A percentile compares a stretch with the other conserved stretches of the same genome.
Conservation (phyloP, 2,329 filamentous ascomycete genomes). For the Arthrobotrys iridis region DNA sequence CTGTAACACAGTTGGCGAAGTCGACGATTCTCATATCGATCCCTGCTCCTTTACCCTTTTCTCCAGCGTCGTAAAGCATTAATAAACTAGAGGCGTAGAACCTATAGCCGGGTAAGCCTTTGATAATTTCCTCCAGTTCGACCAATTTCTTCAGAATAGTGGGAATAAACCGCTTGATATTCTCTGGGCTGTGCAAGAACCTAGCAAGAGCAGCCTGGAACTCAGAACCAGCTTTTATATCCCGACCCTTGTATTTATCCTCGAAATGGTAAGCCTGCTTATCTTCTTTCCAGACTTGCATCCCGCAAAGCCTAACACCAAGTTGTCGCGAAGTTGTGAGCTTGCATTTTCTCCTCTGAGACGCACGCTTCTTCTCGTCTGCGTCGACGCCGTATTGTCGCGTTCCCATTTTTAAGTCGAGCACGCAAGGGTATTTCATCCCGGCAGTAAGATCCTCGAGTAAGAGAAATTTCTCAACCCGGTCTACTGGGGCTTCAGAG, state of each 20-base stretch:
- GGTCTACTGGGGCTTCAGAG: slow-evolving; percentile 63
- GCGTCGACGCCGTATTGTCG: slow-evolving; percentile 96
- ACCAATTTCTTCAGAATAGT: slow-evolving; percentile 84
- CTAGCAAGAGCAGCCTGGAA: slow-evolving; percentile 88
- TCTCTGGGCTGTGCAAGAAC: slow-evolving; percentile 90
- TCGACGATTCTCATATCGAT: slow-evolving; percentile 98
- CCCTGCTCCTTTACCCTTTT: slow-evolving; percentile 63
- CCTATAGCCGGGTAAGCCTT: slow-evolving; percentile 81
- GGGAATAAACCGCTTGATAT: slow-evolving; percentile 84
- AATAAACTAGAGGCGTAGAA: slow-evolving; percentile 95
- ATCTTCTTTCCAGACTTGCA: slow-evolving; percentile 93
- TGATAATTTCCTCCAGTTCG: slow-evolving; percentile 83
- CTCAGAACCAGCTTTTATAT: slow-evolving; percentile 84
- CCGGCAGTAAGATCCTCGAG: slow-evolving; percentile 94
- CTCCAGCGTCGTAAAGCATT: slow-evolving; percentile 91
- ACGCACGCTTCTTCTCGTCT: slow-evolving; percentile 87
- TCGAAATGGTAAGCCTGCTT: slow-evolving; percentile 90
- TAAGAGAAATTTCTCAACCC: slow-evolving; percentile 91
- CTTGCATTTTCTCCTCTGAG: slow-evolving; percentile 90
- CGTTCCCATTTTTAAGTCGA: slow-evolving; percentile 98
- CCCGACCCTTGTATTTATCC: slow-evolving; percentile 96
- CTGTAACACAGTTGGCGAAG: slow-evolving; percentile 96
- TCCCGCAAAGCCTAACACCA: slow-evolving; percentile 90
- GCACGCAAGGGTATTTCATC: slow-evolving; percentile 95
- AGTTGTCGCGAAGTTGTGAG: slow-evolving; percentile 90